Evolutionary conservation across 192 early-diverging fungal genomes (phyloP), one percentile per base, ranked within the genome.

Genomic region (Phycomyces blakesleeanus): DNA sequence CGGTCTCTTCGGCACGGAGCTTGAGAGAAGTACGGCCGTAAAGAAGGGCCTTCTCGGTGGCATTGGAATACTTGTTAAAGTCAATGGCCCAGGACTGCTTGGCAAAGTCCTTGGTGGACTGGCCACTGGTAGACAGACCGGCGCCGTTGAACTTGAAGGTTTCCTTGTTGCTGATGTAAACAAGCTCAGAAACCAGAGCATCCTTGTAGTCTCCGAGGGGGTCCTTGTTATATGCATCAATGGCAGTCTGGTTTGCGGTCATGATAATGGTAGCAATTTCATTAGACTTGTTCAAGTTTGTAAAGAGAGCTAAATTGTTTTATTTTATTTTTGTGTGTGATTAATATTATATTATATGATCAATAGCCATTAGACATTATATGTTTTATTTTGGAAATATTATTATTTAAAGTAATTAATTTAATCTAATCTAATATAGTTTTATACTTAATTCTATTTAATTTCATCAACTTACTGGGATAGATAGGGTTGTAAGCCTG

Each of bases 71-170:
- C 9, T 69, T 68, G 27, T 70, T 69, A 42, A 80, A 72, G 9
- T 68, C 67, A 56, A 80, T 49, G 62, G 76, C 69, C 71, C 70
- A 80, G 6, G 78, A 76, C 50, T 80, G 78, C 59, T 80, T 80
- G 22, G 74, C 56, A 49, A 74, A 80, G 25, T 80, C 78, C 56
- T 76, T 80, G 53, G 78, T 76, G 12, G 72, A 74, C 56, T 80
- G 76, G 29, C 78, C 78, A 21, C 75, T 76, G 40, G 68, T 76
- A 49, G 63, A 54, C 38, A 80, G 42, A 42, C 75, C 67, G 47
- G 69, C 73, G 63, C 68, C 73, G 49, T 40, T 49, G 37, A 72
- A 76, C 18, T 71, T 55, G 57, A 72, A 69, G 29, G 68, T 41
- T 14, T 69, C 76, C 16, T 71, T 71, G 60, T 61, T 67, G 16